Percentiles rank a stretch among this genome's conserved stretches.
Evolutionary conservation across 805 yeast genomes (phyloP).

Genomic region (Scheffersomyces spartinae): DNA sequence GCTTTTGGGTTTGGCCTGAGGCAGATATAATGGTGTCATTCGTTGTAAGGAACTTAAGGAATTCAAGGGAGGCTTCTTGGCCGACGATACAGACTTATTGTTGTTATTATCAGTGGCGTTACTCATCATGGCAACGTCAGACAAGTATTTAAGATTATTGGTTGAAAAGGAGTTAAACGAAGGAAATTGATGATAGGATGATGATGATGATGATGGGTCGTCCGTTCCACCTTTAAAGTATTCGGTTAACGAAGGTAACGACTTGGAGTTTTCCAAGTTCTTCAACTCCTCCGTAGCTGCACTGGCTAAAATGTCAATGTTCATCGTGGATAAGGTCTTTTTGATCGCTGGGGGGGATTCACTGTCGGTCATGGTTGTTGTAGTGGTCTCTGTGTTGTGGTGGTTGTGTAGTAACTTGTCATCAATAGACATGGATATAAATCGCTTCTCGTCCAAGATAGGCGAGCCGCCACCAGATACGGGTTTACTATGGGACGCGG

Average conservation of each 20-base stretch:
- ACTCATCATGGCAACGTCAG: constrained; percentile 14
- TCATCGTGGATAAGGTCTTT: too few species aligned
- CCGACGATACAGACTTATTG: too few species aligned
- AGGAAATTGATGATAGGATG: not conserved
- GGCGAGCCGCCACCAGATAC: too few species aligned
- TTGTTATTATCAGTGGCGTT: not conserved
- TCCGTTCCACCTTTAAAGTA: constrained; percentile 13
- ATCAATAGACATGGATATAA: too few species aligned
- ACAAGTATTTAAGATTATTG: constrained; percentile 13
- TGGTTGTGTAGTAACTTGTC: too few species aligned
- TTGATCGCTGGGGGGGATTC: too few species aligned
- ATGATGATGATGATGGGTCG: not conserved
- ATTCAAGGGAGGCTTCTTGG: too few species aligned
- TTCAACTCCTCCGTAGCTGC: constrained; percentile 33
- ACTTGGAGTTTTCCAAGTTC: constrained; percentile 23
- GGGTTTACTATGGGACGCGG: too few species aligned
- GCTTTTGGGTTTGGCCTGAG: constrained; percentile 7
- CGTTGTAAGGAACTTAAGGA: constrained; percentile 44
- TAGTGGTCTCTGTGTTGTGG: too few species aligned
- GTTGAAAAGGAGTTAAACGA: constrained; percentile 5
- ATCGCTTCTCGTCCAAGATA: too few species aligned
- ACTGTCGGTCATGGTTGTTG: too few species aligned
- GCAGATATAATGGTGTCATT: constrained; percentile 48
- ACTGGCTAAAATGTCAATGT: constrained; percentile 30
- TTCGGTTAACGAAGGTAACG: constrained; percentile 32